Evolutionary conservation across 345 rosid species (phyloP), one percentile per base, ranked within the genome.

Genomic region (Geranium rotundifolium): DNA sequence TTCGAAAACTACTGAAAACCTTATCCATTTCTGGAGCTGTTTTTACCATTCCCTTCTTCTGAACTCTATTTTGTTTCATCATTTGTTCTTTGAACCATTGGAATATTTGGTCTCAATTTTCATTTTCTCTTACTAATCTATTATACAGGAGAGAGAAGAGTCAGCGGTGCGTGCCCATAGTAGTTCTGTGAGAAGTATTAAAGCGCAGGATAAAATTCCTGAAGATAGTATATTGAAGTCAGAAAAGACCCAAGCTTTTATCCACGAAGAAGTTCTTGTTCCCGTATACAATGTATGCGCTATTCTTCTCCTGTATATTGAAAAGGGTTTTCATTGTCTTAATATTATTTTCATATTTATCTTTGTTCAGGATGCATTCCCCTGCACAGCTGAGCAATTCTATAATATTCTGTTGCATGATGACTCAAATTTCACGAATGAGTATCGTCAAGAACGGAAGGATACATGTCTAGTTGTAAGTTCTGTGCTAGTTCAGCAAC

Each of bases 131-230:
- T 66, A 78, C 54, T 23, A 23, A 23, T 23, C 60, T 58, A 67
- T 52, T 54, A 16, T 79, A 61, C 74, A 93, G 99, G 99, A 88
- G 73, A 79, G 75, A 69, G 91, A 84, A 63, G 90, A 88, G 60
- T 93, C 96, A 46, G 96, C 82, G 41, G 71, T 93, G 57, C 95
- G 97, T 78, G 99, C 99, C 46, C 86, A 84, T 54, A 90, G 99
- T 76, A 90, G 95, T 72, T 93, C 99, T 65, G 70, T 85, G 61
- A 86, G 71, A 77, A 80, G 86, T 67, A 74, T 76, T 72, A 73
- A 67, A 78, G 71, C 63, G 57, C 80, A 68, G 67, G 64, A 67
- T 57, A 72, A 73, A 67, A 65, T 70, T 69, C 85, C 80, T 20
- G 83, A 81, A 71, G 90, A 82, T 63, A 73, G 58, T 73, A 76